A percentile compares a stretch with the other conserved stretches of the same genome.
Conservation (phyloP, 805 yeast genomes). For the Candida yuanshanica region DNA sequence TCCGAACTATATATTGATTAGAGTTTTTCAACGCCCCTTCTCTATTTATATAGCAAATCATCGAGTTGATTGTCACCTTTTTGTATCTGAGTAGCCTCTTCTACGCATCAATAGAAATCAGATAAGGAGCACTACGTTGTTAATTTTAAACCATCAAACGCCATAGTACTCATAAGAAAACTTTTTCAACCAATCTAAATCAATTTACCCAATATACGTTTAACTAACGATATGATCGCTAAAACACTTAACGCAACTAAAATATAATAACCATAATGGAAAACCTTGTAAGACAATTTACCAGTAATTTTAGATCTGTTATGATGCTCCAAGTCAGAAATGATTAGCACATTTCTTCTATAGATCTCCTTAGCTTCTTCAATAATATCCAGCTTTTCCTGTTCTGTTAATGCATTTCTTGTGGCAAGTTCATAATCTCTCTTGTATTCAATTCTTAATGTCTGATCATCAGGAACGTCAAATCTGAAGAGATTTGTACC, state of each 20-base stretch:
- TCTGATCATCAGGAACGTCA: constrained; percentile 62
- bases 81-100: too few species aligned
- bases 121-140: neutral
- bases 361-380: constrained; percentile 64
- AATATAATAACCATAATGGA: constrained; percentile 48
- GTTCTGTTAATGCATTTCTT: constrained; percentile 62
- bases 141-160: neutral
- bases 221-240: constrained; percentile 29
- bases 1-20: too few species aligned
- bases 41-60: too few species aligned
- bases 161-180: neutral
- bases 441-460: constrained; percentile 61
- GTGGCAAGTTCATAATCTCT: constrained; percentile 75
- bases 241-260: constrained; percentile 29
- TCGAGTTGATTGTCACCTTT: too few species aligned
- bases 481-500: constrained; percentile 73
- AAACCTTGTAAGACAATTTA: constrained; percentile 47
- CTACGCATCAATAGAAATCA: too few species aligned
- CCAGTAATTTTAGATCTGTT: constrained; percentile 53
- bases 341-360: constrained; percentile 51
- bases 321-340: constrained; percentile 62
- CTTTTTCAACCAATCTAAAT: neutral
- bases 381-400: constrained; percentile 63
- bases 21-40: too few species aligned
- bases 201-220: constrained; percentile 15